Percentiles rank a stretch among this genome's conserved stretches.
phyloP scores from a whole-genome alignment of 108 stramenopile genomes.

The Cyclotella sp. region DNA sequence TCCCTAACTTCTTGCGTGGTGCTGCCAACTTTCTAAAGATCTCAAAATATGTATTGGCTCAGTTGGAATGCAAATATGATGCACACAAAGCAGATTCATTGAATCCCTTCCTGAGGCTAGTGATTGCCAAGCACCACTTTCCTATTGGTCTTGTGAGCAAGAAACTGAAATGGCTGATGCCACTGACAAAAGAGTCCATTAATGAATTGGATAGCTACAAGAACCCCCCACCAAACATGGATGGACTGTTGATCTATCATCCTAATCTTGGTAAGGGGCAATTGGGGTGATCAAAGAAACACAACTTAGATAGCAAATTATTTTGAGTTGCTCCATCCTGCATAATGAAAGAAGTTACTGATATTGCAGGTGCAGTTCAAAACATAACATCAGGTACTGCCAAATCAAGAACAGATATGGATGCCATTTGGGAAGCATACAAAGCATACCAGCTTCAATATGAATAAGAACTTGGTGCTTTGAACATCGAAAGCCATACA shows the following conservation, averaged over 20 bases:
- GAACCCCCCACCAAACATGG: background rate
- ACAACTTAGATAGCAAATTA: background rate
- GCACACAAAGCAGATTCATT: background rate
- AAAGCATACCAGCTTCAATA: background rate
- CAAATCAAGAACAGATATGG: background rate
- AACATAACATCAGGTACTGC: background rate
- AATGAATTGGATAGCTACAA: background rate
- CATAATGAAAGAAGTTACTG: background rate
- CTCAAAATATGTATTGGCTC: background rate
- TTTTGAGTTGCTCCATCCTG: background rate
- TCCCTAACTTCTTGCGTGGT: conserved; percentile 1
- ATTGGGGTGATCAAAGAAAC: background rate
- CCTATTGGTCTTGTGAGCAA: too few species aligned
- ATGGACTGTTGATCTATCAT: background rate
- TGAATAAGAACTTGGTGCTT: background rate
- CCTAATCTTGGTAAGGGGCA: background rate
- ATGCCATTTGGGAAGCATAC: background rate
- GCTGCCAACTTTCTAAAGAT: background rate
- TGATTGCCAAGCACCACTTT: too few species aligned
- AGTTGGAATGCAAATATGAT: background rate
- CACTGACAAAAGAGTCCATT: too few species aligned
- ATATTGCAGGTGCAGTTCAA: background rate
- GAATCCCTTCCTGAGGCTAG: too few species aligned
- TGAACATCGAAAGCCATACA: background rate
- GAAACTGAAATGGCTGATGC: too few species aligned